Evolutionary conservation across 2,329 filamentous ascomycete genomes (phyloP), one percentile per base, ranked within the genome.

Genomic region (Ophiostoma perfectum): DNA sequence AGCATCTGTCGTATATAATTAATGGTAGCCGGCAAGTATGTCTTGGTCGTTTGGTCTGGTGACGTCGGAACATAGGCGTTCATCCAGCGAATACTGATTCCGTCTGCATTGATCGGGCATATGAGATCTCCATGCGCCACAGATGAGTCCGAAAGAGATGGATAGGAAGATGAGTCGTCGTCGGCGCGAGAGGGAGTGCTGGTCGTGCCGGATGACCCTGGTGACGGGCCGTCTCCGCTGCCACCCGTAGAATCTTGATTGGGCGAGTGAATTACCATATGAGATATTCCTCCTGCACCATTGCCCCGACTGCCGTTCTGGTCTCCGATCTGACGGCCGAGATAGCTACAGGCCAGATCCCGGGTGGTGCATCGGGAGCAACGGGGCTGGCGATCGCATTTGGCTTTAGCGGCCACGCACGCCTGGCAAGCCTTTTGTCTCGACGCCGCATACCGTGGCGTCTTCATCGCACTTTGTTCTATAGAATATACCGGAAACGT

Each of bases 11-110:
- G 49, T 3, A 55, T 9, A 4, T 27, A 36, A 7, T 27, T 0
- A 14, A 55, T 55, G 1, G 49, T 12, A n/a, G 14, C n/a, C n/a
- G 49, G 49, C 49, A 14, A 18, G 7, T 55, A 55, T 27, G 49
- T 11, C 18, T 55, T 55, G 8, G 49, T 55, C 5, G 49, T 18
- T 18, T 55, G 49, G n/a, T 55, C 49, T 2, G 78, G 79, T 0
- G 80, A 78, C 0, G 80, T 69, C 0, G 82, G 81, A 5, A 84
- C 78, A 47, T 79, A 83, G 1, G 78, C 74, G 44, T 82, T 78
- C 39, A 84, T 73, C 82, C 82, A 84, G 11, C 82, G 81, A 55
- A 81, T 82, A 12, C 76, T 78, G 65, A 84, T 82, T 16, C 78
- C 78, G 38, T 82, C 78, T 0, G 77, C 78, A 64, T 82, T 78